These are phyloP conservation scores for Aspergillus pseudoterreus DNA, from an alignment of 2,329 filamentous ascomycete species.

Conservation along the genomic window DNA sequence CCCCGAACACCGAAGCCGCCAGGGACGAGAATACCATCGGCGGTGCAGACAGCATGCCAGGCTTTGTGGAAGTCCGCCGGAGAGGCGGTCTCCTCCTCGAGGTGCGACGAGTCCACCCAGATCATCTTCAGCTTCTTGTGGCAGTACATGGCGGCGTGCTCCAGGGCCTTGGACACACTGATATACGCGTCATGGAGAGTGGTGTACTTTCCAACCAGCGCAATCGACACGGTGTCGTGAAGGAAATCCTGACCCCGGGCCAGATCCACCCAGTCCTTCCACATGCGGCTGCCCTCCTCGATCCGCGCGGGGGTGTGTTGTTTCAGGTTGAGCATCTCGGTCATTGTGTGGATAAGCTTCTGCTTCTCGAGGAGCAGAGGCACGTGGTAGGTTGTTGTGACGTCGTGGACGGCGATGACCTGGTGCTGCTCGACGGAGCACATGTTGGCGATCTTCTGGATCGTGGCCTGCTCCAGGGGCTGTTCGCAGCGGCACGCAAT, in stretches of 20 bases:
- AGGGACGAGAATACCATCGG: constrained; percentile 53
- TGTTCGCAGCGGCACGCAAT: constrained; percentile 90
- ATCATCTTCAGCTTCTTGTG: constrained; percentile 72
- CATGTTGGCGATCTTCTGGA: constrained; percentile 82
- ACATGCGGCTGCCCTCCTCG: constrained; percentile 64
- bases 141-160: constrained; percentile 86
- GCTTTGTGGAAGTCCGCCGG: constrained; percentile 78
- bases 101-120: constrained; percentile 79
- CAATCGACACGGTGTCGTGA: constrained; percentile 71
- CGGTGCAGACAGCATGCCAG: constrained; percentile 74
- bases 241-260: constrained; percentile 65
- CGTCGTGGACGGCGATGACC: constrained; percentile 82
- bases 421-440: constrained; percentile 85
- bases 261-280: constrained; percentile 72
- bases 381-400: constrained; percentile 89
- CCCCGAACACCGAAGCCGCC: constrained; percentile 80
- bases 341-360: constrained; percentile 66
- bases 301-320: constrained; percentile 35
- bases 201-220: constrained; percentile 88
- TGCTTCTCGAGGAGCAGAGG: constrained; percentile 87
- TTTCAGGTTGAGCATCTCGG: constrained; percentile 56
- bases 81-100: constrained; percentile 64
- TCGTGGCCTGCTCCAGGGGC: constrained; percentile 67
- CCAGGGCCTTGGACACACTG: constrained; percentile 77
- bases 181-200: constrained; percentile 82